Evolutionary conservation across 805 yeast genomes (phyloP), one percentile per base, ranked within the genome.

Genomic region (Yamadazyma akitaensis): DNA sequence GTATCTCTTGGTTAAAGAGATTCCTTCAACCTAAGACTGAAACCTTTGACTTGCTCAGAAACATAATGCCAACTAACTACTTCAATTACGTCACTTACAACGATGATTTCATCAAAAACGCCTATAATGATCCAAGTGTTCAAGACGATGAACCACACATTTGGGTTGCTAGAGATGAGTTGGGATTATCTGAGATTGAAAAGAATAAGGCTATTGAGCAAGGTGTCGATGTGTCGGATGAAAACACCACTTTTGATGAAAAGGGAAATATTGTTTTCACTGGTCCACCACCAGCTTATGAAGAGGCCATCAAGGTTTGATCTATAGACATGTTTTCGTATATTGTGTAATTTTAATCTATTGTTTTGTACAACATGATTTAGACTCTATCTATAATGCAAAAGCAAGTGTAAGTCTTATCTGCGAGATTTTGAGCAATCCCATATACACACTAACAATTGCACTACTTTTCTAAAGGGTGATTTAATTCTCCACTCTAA

Each of bases 281-380:
- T 24, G 88, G 85, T 34, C 79, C 81, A 44, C 94, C 94, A 42
- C 94, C 94, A 3, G 78, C 79, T 41, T 85, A 79, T 60, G 84
- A 79, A 56, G 77, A 72, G 54, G 71, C 73, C 32, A 58, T 75
- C 48, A 71, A 64, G 50, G 59, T 65, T 31, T 73, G 60, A 28
- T 28, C 32, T 5, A 5, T 28, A 28, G 32, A 28, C 9, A 16
- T 13, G 14, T 5, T 26, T 21, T 21, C 24, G 14, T 38, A 16
- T 38, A 37, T 25, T 37, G 12, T 25, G 41, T 38, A 38, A 28
- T 38, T 25, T n/a, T 38, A 38, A 14, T 16, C 14, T 26, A 26
- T 25, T 38, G 40, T 38, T 38, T 38, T 38, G 41, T 37, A 13
- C 2, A 13, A 9, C 16, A 34, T 16, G 2, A 12, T 24, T 11